These are phyloP conservation scores for Phytopythium delawarense DNA, from an alignment of 352 stramenopile species.

Conservation along the genomic window DNA sequence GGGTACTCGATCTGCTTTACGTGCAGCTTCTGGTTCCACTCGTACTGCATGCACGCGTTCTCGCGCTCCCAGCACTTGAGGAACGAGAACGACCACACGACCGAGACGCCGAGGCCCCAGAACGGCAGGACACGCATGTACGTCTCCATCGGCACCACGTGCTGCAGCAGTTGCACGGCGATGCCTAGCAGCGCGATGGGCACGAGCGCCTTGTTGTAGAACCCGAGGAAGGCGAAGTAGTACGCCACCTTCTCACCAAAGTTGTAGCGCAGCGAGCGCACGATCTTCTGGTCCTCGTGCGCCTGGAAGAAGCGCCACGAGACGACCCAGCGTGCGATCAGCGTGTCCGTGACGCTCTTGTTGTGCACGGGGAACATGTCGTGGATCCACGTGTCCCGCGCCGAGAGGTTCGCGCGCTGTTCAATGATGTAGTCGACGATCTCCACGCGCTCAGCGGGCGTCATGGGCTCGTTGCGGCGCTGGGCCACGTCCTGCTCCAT, in stretches of 20 bases:
- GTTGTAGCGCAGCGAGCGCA: conserved; percentile 66
- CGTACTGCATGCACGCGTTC: conserved; percentile 75
- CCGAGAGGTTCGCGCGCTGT: conserved; percentile 57
- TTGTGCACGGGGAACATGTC: conserved; percentile 86
- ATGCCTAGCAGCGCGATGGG: conserved; percentile 67
- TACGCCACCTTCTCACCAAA: conserved; percentile 87
- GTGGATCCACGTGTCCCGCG: conserved; percentile 62
- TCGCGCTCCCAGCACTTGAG: conserved; percentile 80
- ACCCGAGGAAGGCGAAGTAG: conserved; percentile 86
- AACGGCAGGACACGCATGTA: conserved; percentile 84
- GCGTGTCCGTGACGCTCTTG: conserved; percentile 50
- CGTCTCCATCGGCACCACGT: conserved; percentile 45
- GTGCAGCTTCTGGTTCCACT: conserved; percentile 79
- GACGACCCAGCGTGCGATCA: conserved; percentile 66
- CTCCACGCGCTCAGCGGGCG: conserved; percentile 77
- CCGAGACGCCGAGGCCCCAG: conserved; percentile 75
- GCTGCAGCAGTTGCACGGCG: conserved; percentile 47
- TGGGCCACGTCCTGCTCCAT: conserved; percentile 72
- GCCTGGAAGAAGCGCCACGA: conserved; percentile 53
- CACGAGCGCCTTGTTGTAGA: conserved; percentile 75
- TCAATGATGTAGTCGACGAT: conserved; percentile 86
- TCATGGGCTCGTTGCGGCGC: conserved; percentile 46
- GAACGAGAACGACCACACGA: conserved; percentile 80
- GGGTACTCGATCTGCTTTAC: conserved; percentile 85
- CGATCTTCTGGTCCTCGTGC: conserved; percentile 51